Evolutionary conservation across 2,329 filamentous ascomycete genomes (phyloP), one percentile per base, ranked within the genome.

Genomic region (Beauveria brongniartii): DNA sequence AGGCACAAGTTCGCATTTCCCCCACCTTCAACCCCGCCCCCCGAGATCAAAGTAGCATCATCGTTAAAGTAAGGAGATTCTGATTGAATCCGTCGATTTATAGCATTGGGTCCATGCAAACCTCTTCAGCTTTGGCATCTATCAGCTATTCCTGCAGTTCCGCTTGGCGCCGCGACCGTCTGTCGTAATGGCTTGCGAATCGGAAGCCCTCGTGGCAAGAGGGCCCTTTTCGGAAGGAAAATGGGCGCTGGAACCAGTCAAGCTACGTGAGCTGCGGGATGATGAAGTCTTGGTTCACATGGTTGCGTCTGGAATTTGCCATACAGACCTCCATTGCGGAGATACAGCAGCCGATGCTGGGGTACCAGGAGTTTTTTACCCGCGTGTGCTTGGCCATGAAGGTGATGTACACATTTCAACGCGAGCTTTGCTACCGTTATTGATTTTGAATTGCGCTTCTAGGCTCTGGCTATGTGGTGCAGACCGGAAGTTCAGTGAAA

Each of bases 271-370:
- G 1, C 53, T 68, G 12, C 67, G 64, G 7, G 70, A 77, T 1
- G 76, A 80, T 34, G 81, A 84, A 67, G 69, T 83, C 2, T 70
- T 83, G 2, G 76, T 84, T 3, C 77, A 81, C 47, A 78, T 84
- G 62, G 72, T 82, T 1, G 80, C 81, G 0, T 77, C 77, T 0
- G 81, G 82, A 0, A 76, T 84, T 55, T 84, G 82, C 63, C 82
- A 84, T 62, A 81, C 80, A 0, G 82, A 84, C 64, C 66, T 82
- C 10, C 69, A 78, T 30, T 75, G 80, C 56, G 79, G 76, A 2
- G 72, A 75, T 9, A 70, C 67, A 0, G 43, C 63, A 5, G 62
- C 47, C 24, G 61, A 64, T 14, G 16, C 59, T 10, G 60, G 57
- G 3, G 65, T 67, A 1, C 64, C 64, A 3, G 61, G 50, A 3